These are phyloP conservation scores for Coniochaeta prunicola DNA, from an alignment of 2,329 filamentous ascomycete genomes.

Conservation along the genomic window DNA sequence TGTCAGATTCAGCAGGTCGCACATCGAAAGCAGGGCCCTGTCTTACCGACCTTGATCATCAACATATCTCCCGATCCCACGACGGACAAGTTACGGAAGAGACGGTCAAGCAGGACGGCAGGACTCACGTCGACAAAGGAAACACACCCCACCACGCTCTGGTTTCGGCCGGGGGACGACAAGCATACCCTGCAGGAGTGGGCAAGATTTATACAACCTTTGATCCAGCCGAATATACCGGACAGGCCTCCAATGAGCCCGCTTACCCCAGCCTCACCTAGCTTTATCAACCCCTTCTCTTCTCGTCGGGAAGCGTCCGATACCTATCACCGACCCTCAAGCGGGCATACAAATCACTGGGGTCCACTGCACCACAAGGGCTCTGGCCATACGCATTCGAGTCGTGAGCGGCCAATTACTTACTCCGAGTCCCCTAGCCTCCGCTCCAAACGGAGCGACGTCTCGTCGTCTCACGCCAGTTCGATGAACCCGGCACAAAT, in stretches of 20 bases:
- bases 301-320: slow-evolving; percentile 34
- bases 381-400: slow-evolving; percentile 40
- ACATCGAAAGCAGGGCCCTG: slow-evolving; percentile 54
- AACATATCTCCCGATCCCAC: slow-evolving; percentile 42
- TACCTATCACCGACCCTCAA: slow-evolving; percentile 34
- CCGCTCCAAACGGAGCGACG: slow-evolving; percentile 54
- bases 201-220: slow-evolving; percentile 42
- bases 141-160: slow-evolving; percentile 38
- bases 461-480: slow-evolving; percentile 48
- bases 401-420: slow-evolving; percentile 41
- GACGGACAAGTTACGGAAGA: slow-evolving; percentile 54
- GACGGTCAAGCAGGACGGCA: slow-evolving; percentile 56
- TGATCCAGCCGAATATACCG: slow-evolving; percentile 31
- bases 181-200: slow-evolving; percentile 50
- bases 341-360: slow-evolving; percentile 30
- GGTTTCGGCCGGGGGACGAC: slow-evolving; percentile 52
- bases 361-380: slow-evolving; percentile 37
- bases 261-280: slow-evolving; percentile 46
- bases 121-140: slow-evolving; percentile 48
- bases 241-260: slow-evolving; percentile 37
- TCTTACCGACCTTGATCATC: slow-evolving; percentile 52
- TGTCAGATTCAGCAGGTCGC: slow-evolving; percentile 53
- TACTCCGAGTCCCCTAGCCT: slow-evolving; percentile 54
- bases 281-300: slow-evolving; percentile 46
- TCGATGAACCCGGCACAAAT: slow-evolving; percentile 34